Base-by-base conservation (phyloP, 768 basidiomycete species). In the Boletus eberwhitei region DNA sequence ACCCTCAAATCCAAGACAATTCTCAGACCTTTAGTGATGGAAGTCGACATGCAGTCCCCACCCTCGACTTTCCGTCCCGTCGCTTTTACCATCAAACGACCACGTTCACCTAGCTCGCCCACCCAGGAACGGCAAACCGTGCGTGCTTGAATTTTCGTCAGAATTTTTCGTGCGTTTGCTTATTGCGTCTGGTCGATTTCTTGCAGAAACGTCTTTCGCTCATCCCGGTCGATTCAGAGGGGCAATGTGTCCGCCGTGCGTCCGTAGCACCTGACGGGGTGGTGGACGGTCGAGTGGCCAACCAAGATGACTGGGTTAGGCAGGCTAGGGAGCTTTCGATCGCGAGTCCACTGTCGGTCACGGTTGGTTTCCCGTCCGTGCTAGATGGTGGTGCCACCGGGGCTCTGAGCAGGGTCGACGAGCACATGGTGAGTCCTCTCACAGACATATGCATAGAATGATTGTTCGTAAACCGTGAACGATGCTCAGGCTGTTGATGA, bases 281-380 rank as follows among this genome's bases (percentile, higher is more conserved):
- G 48, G 36, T 52, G 52, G 56, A 37, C 22, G 40, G 64, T 16
- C 60, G 77, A 60, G 68, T 76, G 26, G 72, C 76, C 39, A 68
- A 72, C 17, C 78, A 81, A 9, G 88, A 89, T 54, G 88, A 90
- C 63, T 91, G 87, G 89, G 88, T 90, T 12, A 75, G 77, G 54
- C 86, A 85, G 64, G 80, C 89, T 5, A 78, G 81, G 50, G 84
- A 79, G 44, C 76, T 90, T 56, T 77, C 79, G n/a, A 86, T 90
- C 37, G 14, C 61, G 42, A 68, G 66, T 29, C 66, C 66, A 14
- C 40, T 66, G 24, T 47, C 61, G 6, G 55, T 65, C 52, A 43
- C 59, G 31, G 43, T 57, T 6, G 66, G 58, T 13, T 60, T 55
- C 19, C 53, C 53, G 35, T 26, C 45, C n/a, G 40, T 16, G 0